Evolutionary conservation across 2,329 filamentous ascomycete genomes (phyloP).

Genomic region (Ceratocystis harringtonii): DNA sequence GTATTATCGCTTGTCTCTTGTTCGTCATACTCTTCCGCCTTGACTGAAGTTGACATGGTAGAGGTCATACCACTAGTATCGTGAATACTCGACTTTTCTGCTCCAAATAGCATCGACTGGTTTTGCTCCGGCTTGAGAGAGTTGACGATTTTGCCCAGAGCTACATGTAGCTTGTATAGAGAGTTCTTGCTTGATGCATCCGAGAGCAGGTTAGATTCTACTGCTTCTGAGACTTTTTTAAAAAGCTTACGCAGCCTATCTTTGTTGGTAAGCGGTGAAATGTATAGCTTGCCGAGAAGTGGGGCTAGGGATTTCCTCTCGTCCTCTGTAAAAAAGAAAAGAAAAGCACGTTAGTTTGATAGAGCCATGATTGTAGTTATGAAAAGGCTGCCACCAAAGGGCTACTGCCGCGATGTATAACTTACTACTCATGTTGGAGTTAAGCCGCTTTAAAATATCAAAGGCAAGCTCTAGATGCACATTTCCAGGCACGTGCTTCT

Average conservation of each 20-base stretch:
- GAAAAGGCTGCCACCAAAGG: neutral
- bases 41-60: neutral
- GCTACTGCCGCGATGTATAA: constrained; percentile 16
- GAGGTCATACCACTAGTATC: constrained; percentile 8
- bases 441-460: constrained; percentile 60
- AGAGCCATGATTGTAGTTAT: too few species aligned
- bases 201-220: constrained; percentile 44
- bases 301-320: constrained; percentile 71
- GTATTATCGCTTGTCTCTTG: constrained; percentile 12
- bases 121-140: constrained; percentile 34
- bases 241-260: constrained; percentile 44
- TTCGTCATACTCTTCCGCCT: constrained; percentile 12
- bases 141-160: constrained; percentile 53
- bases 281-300: constrained; percentile 67
- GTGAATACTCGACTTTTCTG: constrained; percentile 2
- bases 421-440: constrained; percentile 53
- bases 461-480: constrained; percentile 67
- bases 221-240: constrained; percentile 43
- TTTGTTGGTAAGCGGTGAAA: constrained; percentile 51
- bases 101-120: constrained; percentile 24
- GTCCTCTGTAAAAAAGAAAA: constrained; percentile 41
- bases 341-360: constrained; percentile 21
- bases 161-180: constrained; percentile 53
- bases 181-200: constrained; percentile 49
- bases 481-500: constrained; percentile 54